Conservation (phyloP, 345 rosid species). For the Sonneratia alba region DNA sequence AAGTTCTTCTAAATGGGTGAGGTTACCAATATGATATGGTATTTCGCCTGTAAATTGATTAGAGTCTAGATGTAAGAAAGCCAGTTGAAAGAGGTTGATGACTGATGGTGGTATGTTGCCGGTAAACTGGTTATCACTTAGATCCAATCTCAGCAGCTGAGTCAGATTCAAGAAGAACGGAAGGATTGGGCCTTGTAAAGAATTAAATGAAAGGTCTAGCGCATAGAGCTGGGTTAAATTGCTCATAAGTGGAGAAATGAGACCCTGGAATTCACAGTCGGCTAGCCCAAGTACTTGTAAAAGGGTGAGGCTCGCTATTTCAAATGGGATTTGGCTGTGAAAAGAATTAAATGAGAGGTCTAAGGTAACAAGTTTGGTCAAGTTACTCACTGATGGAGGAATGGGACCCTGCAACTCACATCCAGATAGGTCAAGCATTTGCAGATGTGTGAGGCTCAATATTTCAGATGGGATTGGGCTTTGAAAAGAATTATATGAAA, state of each 20-base stretch:
- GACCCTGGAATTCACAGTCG: too few relatives aligned
- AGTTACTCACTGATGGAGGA: not conserved
- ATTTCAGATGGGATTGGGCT: constrained; percentile 2
- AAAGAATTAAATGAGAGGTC: too few relatives aligned
- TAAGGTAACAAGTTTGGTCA: too few relatives aligned
- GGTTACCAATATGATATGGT: constrained; percentile 5
- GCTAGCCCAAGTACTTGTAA: too few relatives aligned
- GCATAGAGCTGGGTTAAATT: too few relatives aligned
- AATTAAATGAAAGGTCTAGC: not conserved
- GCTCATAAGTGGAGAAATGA: too few relatives aligned
- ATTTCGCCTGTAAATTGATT: constrained; percentile 14
- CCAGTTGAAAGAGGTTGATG: constrained; percentile 1
- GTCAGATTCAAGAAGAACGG: constrained; percentile 3
- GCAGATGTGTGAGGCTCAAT: too few relatives aligned
- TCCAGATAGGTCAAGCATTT: not conserved
- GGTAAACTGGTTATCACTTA: not conserved
- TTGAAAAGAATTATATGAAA: not conserved
- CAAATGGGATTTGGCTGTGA: too few relatives aligned
- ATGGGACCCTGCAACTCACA: not conserved
- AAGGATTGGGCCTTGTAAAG: constrained; percentile 5
- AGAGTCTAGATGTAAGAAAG: accelerated
- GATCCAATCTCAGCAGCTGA: not conserved
- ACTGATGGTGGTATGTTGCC: constrained; percentile 12
- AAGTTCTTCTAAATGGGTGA: not conserved
- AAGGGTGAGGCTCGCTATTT: too few relatives aligned